phyloP scores from a whole-genome alignment of 108 stramenopile species.

The Pelagomonas calceolata region DNA sequence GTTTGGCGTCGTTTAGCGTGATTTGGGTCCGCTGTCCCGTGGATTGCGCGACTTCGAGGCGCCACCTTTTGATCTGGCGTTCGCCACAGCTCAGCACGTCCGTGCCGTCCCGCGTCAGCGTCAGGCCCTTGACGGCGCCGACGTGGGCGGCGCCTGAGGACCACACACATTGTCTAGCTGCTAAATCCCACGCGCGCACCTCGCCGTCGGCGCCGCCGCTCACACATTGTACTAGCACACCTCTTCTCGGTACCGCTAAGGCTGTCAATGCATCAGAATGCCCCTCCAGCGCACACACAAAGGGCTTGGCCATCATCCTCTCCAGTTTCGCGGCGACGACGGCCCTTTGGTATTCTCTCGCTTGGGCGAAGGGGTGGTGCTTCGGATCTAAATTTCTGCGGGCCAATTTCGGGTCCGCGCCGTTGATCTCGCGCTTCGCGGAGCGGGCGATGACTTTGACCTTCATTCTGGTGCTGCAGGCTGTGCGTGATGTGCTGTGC shows the following conservation, averaged over 20 bases:
- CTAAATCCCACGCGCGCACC: constrained; percentile 85
- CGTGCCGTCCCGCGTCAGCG: constrained; percentile 49
- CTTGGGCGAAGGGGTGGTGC: constrained; percentile 63
- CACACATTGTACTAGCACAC: constrained; percentile 65
- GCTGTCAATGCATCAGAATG: constrained; percentile 82
- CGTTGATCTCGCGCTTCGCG: constrained; percentile 46
- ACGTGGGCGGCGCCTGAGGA: constrained; percentile 57
- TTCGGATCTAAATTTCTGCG: constrained; percentile 63
- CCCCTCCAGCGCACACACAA: constrained; percentile 81
- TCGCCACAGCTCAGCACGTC: constrained; percentile 82
- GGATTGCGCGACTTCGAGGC: constrained; percentile 19
- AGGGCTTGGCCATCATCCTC: constrained; percentile 87
- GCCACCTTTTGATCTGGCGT: constrained; percentile 63
- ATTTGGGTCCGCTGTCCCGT: constrained; percentile 15
- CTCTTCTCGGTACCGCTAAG: constrained; percentile 53
- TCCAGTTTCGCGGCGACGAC: constrained; percentile 88
- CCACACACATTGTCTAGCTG: constrained; percentile 60
- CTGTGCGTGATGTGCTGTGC: too few species aligned
- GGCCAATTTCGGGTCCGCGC: constrained; percentile 51
- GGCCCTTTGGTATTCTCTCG: constrained; percentile 84
- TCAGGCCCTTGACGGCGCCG: constrained; percentile 51
- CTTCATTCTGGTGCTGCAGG: too few species aligned
- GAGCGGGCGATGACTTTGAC: constrained; percentile 66
- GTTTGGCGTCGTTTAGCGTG: constrained; percentile 10
- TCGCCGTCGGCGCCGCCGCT: constrained; percentile 87